A percentile compares a stretch with the other conserved stretches of the same genome.
Evolutionary conservation across 768 basidiomycete species (phyloP).

Genomic region (Pisolithus orientalis): DNA sequence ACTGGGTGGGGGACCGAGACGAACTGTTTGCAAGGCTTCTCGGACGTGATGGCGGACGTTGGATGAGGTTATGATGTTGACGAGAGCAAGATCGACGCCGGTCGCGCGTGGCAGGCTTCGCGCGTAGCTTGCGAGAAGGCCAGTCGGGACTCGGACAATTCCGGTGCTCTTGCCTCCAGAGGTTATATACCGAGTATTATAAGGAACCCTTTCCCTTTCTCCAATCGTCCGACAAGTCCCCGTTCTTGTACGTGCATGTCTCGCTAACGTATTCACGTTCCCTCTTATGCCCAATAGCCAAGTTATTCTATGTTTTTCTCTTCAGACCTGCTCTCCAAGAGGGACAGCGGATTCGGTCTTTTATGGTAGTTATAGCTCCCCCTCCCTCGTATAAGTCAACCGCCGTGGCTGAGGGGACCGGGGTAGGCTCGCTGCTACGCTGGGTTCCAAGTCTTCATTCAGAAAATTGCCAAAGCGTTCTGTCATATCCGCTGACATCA

Average conservation of each 20-base stretch:
- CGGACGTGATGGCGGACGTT: slow-evolving; percentile 41
- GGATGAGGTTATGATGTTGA: slow-evolving; percentile 39
- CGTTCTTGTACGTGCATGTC: slow-evolving; percentile 2
- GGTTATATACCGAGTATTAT: not conserved
- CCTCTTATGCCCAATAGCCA: not conserved
- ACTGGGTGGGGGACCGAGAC: slow-evolving; percentile 56
- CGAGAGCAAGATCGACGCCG: not conserved
- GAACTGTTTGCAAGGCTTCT: slow-evolving; percentile 63
- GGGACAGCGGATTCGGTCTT: slow-evolving; percentile 88
- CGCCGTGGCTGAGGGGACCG: slow-evolving; percentile 6
- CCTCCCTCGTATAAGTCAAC: not conserved
- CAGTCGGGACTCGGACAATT: slow-evolving; percentile 5
- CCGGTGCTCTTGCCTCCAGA: not conserved
- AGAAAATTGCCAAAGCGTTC: slow-evolving; percentile 78
- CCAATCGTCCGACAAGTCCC: not conserved
- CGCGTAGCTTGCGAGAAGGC: slow-evolving; percentile 11
- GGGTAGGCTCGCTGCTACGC: slow-evolving; percentile 81
- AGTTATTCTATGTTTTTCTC: slow-evolving; percentile 72
- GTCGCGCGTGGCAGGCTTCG: slow-evolving; percentile 13
- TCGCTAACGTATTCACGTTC: not conserved
- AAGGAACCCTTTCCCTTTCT: slow-evolving; percentile 1
- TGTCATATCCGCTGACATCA: slow-evolving; percentile 79
- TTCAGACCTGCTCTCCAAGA: slow-evolving; percentile 67
- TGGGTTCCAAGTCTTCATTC: slow-evolving; percentile 83
- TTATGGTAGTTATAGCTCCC: slow-evolving; percentile 49